Evolutionary conservation across 371 early-diverging fungal species (phyloP), one percentile per base, ranked within the genome.

Genomic region (Rhizomucor pusillus): DNA sequence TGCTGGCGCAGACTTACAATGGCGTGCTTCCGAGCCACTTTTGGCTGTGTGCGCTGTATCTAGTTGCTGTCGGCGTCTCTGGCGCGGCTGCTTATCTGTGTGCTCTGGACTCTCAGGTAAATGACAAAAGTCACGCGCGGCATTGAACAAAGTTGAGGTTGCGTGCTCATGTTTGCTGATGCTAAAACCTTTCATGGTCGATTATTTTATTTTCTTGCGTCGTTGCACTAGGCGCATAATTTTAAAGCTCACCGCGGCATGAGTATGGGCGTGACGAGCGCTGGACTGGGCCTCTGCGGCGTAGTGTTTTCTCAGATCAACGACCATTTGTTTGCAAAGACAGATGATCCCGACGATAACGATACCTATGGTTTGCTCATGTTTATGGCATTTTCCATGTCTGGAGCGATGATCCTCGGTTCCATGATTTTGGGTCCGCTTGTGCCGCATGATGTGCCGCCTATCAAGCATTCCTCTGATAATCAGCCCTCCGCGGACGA

Each of bases 231-330:
- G 68, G 52, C 64, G 2, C 67, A 73, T 41, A 70, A 76, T 41
- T 76, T 76, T 52, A 64, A 59, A 53, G 40, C 66, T 14, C 59
- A 68, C 63, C 71, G 73, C 25, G 77, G 77, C 13, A 60, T 76
- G 46, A 62, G 60, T 37, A 70, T 76, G 69, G 77, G 77, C 18
- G 24, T 71, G 13, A 69, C 73, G 10, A 73, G 73, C 40, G 71
- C 77, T 20, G 57, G 68, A 1, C 44, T 76, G 0, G 71, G 77
- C 12, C 53, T 65, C 9, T 70, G 69, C 46, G 77, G 77, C 14
- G 56, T 76, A 33, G 71, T 76, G 5, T 76, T 66, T 47, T 76
- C 77, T 5, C 73, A 73, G 22, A 68, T 76, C 51, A 69, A 76
- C 24, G 77, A 76, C 41, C 39, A 63, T 11, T 65, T 68, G 34